Percentiles rank a stretch among this genome's conserved stretches.
Conservation (phyloP, 2,329 filamentous ascomycete species). For the Monilinia polystroma region DNA sequence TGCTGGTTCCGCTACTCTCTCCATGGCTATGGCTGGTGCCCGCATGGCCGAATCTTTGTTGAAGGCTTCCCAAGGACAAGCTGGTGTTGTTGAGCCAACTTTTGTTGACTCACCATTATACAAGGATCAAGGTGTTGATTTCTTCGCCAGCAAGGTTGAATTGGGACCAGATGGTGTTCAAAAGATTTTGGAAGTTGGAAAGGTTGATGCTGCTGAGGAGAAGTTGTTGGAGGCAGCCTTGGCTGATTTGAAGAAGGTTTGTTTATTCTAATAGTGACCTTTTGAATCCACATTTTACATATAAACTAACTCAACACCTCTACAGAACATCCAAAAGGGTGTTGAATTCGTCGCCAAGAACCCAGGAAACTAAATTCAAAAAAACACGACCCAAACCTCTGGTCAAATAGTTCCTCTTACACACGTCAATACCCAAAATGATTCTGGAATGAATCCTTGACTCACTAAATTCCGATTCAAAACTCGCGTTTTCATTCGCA, state of each 20-base stretch:
- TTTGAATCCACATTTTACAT: conserved; percentile 62
- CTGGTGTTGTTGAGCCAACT: conserved; percentile 91
- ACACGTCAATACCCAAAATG: conserved; percentile 1
- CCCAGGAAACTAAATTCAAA: conserved; percentile 27
- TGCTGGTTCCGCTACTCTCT: conserved; percentile 93
- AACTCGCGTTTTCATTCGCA: conserved; percentile 1
- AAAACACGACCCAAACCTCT: background rate
- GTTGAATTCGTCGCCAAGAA: conserved; percentile 64
- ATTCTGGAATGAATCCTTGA: conserved; percentile 4
- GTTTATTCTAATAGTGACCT: background rate
- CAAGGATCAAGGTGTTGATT: conserved; percentile 97
- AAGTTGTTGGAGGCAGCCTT: conserved; percentile 84
- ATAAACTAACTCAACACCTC: conserved; percentile 85
- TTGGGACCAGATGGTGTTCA: conserved; percentile 94
- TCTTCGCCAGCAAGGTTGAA: conserved; percentile 95
- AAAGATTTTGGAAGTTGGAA: conserved; percentile 86
- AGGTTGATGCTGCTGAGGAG: conserved; percentile 82
- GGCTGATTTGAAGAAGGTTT: conserved; percentile 70
- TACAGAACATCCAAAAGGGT: conserved; percentile 93
- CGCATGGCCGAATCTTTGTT: conserved; percentile 86
- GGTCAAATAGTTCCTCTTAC: conserved; percentile 3
- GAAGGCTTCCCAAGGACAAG: conserved; percentile 88
- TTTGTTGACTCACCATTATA: conserved; percentile 96
- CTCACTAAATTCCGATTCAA: background rate
- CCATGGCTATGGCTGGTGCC: conserved; percentile 95